Evolutionary conservation across 805 yeast genomes (phyloP).

Genomic region (Metschnikowia koreensis): DNA sequence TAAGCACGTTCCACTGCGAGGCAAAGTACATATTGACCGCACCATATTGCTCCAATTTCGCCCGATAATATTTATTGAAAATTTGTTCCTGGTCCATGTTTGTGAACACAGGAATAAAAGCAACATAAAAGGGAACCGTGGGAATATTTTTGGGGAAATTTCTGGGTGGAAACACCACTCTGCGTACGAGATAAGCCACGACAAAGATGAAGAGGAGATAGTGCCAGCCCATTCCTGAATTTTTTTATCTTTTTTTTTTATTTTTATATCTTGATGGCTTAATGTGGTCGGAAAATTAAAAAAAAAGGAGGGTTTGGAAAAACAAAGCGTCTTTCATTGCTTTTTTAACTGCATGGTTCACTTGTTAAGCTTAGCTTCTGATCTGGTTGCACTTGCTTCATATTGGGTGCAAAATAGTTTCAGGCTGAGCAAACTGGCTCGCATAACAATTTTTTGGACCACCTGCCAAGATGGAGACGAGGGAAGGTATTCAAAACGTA

Average conservation of each 20-base stretch:
- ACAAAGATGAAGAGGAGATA: neutral
- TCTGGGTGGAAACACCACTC: constrained; percentile 44
- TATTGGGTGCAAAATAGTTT: neutral
- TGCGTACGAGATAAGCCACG: constrained; percentile 7
- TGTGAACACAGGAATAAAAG: constrained; percentile 45
- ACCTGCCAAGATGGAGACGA: neutral
- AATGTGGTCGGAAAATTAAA: neutral
- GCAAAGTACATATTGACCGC: constrained; percentile 62
- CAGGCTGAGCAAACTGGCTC: neutral
- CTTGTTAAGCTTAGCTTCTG: neutral
- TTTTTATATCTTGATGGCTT: too few species aligned
- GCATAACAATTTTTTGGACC: neutral
- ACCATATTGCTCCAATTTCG: constrained; percentile 49
- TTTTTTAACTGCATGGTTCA: too few species aligned
- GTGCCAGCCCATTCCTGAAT: neutral
- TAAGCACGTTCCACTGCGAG: constrained; percentile 58
- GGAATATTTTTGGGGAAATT: constrained; percentile 55
- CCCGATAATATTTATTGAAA: constrained; percentile 41
- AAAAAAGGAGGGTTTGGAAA: neutral
- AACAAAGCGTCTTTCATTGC: neutral
- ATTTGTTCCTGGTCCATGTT: constrained; percentile 49
- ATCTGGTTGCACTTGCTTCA: neutral
- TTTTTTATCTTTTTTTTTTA: too few species aligned
- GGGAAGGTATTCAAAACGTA: too few species aligned
- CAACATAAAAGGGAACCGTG: constrained; percentile 59